Conservation (phyloP, 108 stramenopile genomes). For the Epithemia pelagica region DNA sequence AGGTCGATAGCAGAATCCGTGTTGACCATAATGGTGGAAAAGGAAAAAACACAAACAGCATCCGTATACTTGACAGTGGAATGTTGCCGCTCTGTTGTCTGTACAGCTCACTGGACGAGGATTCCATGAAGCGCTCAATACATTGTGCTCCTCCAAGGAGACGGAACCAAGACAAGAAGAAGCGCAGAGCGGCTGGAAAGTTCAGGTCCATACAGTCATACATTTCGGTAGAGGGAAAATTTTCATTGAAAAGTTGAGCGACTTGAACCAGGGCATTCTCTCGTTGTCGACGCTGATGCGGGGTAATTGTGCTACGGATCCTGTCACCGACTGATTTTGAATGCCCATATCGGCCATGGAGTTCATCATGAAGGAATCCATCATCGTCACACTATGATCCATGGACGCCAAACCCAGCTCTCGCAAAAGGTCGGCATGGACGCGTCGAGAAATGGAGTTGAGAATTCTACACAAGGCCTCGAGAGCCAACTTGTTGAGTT, state of each 20-base stretch:
- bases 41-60: slow-evolving; percentile 88
- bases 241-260: slow-evolving; percentile 75
- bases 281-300: slow-evolving; percentile 71
- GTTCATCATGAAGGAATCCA: slow-evolving; percentile 1
- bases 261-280: slow-evolving; percentile 69
- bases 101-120: slow-evolving; percentile 77
- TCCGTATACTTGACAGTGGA: slow-evolving; percentile 56
- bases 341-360: not conserved
- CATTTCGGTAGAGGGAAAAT: slow-evolving; percentile 34
- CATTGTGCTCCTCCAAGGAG: slow-evolving; percentile 96
- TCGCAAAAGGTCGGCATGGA: not conserved
- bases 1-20: too few species aligned
- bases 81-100: slow-evolving; percentile 51
- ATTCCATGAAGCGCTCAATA: slow-evolving; percentile 95
- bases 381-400: not conserved
- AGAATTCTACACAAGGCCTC: slow-evolving; percentile 86
- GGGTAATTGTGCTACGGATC: slow-evolving; percentile 36
- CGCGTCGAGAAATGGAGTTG: slow-evolving; percentile 72
- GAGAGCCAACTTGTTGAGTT: slow-evolving; percentile 71
- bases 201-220: slow-evolving; percentile 69
- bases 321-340: not conserved
- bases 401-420: not conserved
- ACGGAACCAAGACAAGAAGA: slow-evolving; percentile 80
- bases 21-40: slow-evolving; percentile 92
- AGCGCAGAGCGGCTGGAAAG: slow-evolving; percentile 81